These are phyloP conservation scores for Sutorius australiensis DNA, from an alignment of 768 basidiomycete species.

Conservation along the genomic window DNA sequence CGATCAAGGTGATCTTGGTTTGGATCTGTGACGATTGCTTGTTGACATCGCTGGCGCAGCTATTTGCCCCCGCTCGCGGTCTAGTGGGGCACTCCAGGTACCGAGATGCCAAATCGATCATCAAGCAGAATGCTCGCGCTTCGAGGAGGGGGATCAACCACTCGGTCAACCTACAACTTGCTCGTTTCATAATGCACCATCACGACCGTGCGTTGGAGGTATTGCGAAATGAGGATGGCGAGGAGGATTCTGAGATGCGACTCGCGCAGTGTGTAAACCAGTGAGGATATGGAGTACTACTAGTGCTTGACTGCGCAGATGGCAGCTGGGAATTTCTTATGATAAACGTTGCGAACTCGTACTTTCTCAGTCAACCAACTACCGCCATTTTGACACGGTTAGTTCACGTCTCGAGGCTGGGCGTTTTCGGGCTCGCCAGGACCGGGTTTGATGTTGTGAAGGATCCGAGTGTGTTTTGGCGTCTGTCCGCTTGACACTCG, in stretches of 20 bases:
- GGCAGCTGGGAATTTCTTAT: conserved; percentile 27
- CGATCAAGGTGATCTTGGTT: conserved; percentile 61
- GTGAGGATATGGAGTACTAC: conserved; percentile 15
- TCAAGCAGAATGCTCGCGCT: conserved; percentile 48
- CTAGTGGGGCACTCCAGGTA: conserved; percentile 53
- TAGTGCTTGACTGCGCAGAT: not conserved
- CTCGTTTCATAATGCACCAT: conserved; percentile 32
- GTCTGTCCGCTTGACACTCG: conserved; percentile 24
- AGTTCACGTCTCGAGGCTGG: conserved; percentile 20
- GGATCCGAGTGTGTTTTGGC: conserved; percentile 25
- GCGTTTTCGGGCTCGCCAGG: conserved; percentile 12
- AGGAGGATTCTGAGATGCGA: conserved; percentile 25
- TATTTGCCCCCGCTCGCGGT: conserved; percentile 58
- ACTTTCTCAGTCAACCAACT: conserved; percentile 19
- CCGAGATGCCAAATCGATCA: conserved; percentile 49
- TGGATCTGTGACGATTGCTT: not conserved
- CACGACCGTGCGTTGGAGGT: conserved; percentile 24
- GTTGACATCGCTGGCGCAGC: conserved; percentile 34
- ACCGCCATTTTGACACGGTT: conserved; percentile 18
- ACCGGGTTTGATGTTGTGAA: conserved; percentile 29
- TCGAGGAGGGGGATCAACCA: conserved; percentile 23
- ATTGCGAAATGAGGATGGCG: conserved; percentile 22
- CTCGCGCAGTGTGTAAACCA: conserved; percentile 30
- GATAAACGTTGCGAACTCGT: conserved; percentile 25
- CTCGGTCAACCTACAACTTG: conserved; percentile 21